phyloP scores from a whole-genome alignment of 73 alveolate species.

The Blepharisma stoltei region DNA sequence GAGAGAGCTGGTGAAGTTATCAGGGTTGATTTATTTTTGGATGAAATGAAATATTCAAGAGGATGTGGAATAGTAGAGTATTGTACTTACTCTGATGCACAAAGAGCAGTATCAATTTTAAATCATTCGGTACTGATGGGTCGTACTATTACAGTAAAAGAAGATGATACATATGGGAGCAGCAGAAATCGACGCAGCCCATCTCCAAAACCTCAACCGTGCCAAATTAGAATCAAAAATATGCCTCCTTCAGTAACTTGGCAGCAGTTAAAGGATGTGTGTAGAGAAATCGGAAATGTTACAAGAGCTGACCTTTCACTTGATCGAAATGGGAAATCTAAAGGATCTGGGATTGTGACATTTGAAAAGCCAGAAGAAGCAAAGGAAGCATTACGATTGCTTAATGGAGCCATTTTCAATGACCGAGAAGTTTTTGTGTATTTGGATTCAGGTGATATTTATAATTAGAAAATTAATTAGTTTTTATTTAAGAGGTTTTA shows the following conservation, averaged over 20 bases:
- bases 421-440: conserved; percentile 40
- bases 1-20: conserved; percentile 48
- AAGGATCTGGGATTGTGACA: conserved; percentile 44
- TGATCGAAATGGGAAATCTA: conserved; percentile 45
- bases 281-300: conserved; percentile 37
- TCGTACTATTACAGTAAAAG: conserved; percentile 30
- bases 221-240: conserved; percentile 32
- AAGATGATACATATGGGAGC: conserved; percentile 16
- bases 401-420: conserved; percentile 40
- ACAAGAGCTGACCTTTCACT: conserved; percentile 27
- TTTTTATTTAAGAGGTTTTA: too few species aligned
- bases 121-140: conserved; percentile 33
- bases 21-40: conserved; percentile 44
- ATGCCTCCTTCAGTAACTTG: conserved; percentile 35
- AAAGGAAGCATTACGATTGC: conserved; percentile 5
- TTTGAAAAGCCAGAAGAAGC: conserved; percentile 43
- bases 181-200: not conserved
- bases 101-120: conserved; percentile 18
- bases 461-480: too few species aligned
- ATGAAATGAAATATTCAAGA: conserved; percentile 44
- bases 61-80: conserved; percentile 46
- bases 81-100: conserved; percentile 14
- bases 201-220: not conserved
- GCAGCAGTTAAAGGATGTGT: conserved; percentile 36
- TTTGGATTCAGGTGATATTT: conserved; percentile 29